Base-by-base conservation (phyloP, 23 red algal species). In the Chondrus crispus region DNA sequence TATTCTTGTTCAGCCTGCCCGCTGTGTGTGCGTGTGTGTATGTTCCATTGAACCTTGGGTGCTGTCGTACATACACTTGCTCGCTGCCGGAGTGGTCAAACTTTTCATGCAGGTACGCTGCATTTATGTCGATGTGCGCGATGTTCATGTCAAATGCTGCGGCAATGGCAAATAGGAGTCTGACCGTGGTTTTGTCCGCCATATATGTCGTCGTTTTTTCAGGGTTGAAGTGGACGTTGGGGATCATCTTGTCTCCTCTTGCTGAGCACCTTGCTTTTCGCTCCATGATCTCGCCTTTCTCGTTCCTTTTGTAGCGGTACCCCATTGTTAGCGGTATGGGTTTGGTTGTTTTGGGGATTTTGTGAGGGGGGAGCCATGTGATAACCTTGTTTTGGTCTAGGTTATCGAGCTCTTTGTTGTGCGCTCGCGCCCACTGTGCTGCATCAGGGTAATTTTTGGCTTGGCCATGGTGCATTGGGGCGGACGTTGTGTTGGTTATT, bases 111-210 rank as follows among this genome's bases (percentile, higher is more conserved):
- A 69, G 58, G 24, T 66, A 91, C 46, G 73, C 72, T 10, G 70
- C 46, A 2, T 42, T 80, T 19, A 80, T 74, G 35, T 91, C 87
- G 38, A 91, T 49, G 43, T 86, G 82, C 36, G 19, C 54, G 57
- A 44, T 41, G 37, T 69, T 8, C 7, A 69, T 41, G 26, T 41
- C 58, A 53, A 70, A 43, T 37, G n/a, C 4, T 20, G 82, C 82
- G n/a, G 54, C 33, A 30, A 86, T 28, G 38, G 35, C 58, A 42
- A 86, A 28, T 2, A 91, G 16, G 6, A 81, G 30, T 22, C 72
- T 2, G 3, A 91, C 39, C 16, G 72, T 71, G 29, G 40, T 53
- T 60, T 81, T 80, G 58, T 64, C 14, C 28, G 5, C 14, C 58
- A 64, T 64, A 4, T 64, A 64, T 4, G 58, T 64, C 26, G 58